Evolutionary conservation across 2,329 filamentous ascomycete genomes (phyloP).

Genomic region (Diaporthe nobilis): DNA sequence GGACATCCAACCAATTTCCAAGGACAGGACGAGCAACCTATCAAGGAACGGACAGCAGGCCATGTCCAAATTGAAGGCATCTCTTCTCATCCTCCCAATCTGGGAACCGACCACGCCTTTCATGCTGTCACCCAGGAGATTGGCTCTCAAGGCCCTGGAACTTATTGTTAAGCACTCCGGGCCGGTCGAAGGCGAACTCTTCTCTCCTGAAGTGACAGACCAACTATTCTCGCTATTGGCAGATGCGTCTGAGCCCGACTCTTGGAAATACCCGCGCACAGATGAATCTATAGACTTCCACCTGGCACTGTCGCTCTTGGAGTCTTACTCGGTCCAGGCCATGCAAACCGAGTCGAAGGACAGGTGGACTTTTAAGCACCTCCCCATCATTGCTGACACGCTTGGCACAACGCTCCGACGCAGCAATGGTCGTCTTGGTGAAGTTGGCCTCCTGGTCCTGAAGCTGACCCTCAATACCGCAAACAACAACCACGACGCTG

Average conservation of each 20-base stretch:
- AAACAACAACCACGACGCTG: slow-evolving; percentile 81
- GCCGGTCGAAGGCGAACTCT: slow-evolving; percentile 63
- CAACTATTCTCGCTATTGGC: slow-evolving; percentile 62
- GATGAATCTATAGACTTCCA: slow-evolving; percentile 57
- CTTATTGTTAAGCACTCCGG: slow-evolving; percentile 66
- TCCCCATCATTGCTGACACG: slow-evolving; percentile 66
- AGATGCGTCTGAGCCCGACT: slow-evolving; percentile 50
- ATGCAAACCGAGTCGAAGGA: slow-evolving; percentile 59
- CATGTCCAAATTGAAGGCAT: slow-evolving; percentile 67
- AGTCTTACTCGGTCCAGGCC: slow-evolving; percentile 65
- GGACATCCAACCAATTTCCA: slow-evolving; percentile 73
- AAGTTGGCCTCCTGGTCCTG: slow-evolving; percentile 65
- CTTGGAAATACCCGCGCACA: slow-evolving; percentile 54
- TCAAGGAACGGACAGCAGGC: slow-evolving; percentile 74
- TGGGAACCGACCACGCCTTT: slow-evolving; percentile 71
- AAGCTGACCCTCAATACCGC: slow-evolving; percentile 87
- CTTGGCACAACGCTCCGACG: slow-evolving; percentile 56
- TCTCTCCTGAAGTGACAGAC: slow-evolving; percentile 64
- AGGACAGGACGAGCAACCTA: slow-evolving; percentile 77
- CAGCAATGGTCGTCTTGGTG: slow-evolving; percentile 54
- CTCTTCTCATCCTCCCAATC: slow-evolving; percentile 66
- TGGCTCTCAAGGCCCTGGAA: slow-evolving; percentile 76
- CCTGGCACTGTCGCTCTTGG: slow-evolving; percentile 64
- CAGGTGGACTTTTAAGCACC: slow-evolving; percentile 63
- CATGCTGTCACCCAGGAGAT: slow-evolving; percentile 71